A percentile compares a stretch with the other conserved stretches of the same genome.
phyloP scores from a whole-genome alignment of 768 basidiomycete species.

The Termitomyces sp. region DNA sequence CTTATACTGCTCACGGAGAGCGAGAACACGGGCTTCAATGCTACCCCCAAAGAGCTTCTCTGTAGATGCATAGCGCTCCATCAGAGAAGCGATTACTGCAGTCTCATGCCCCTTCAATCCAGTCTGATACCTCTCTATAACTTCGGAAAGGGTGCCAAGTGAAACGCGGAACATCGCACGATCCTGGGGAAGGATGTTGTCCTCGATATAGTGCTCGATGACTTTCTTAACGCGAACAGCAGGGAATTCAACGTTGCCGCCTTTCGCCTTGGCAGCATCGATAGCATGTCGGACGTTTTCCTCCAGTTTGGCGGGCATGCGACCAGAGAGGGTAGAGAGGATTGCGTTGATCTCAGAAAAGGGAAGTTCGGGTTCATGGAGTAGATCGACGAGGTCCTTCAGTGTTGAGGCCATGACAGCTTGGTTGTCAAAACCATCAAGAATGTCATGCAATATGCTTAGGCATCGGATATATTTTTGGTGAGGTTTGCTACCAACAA shows the following conservation, averaged over 20 bases:
- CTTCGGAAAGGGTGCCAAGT: slow-evolving; percentile 65
- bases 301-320: slow-evolving; percentile 90
- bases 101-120: slow-evolving; percentile 90
- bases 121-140: slow-evolving; percentile 73
- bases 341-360: slow-evolving; percentile 83
- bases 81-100: slow-evolving; percentile 67
- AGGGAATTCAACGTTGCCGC: slow-evolving; percentile 83
- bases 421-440: slow-evolving; percentile 97
- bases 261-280: slow-evolving; percentile 71
- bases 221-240: slow-evolving; percentile 81
- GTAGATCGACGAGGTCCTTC: slow-evolving; percentile 79
- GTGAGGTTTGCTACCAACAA: slow-evolving; percentile 86
- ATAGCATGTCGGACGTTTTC: slow-evolving; percentile 77
- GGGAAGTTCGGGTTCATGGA: slow-evolving; percentile 84
- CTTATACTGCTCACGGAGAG: slow-evolving; percentile 89
- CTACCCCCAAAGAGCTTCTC: slow-evolving; percentile 93
- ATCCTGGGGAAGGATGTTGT: slow-evolving; percentile 78
- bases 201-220: slow-evolving; percentile 81
- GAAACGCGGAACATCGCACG: slow-evolving; percentile 74
- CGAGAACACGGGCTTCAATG: slow-evolving; percentile 88
- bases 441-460: slow-evolving; percentile 80
- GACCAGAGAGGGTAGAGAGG: slow-evolving; percentile 85
- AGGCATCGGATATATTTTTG: slow-evolving; percentile 78
- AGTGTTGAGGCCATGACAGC: slow-evolving; percentile 83
- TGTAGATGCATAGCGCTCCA: slow-evolving; percentile 78